phyloP scores from a whole-genome alignment of 2,329 filamentous ascomycete genomes.

The Aspergillus versicolor region DNA sequence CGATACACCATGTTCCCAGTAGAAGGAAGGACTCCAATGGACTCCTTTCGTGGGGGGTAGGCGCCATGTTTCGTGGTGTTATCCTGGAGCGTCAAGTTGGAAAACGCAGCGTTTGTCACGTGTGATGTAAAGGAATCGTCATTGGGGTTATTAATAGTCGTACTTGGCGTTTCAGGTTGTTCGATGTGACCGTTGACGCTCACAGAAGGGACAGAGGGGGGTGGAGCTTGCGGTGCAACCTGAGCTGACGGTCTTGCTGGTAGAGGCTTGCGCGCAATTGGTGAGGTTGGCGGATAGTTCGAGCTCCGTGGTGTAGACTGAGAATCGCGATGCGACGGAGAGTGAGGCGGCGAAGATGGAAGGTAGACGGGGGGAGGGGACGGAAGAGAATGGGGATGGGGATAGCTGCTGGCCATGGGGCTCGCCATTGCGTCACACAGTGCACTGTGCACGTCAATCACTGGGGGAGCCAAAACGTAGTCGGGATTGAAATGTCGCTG shows the following conservation, averaged over 20 bases:
- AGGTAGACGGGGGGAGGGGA: conserved; percentile 47
- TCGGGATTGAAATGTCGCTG: background rate
- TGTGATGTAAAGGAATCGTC: conserved; percentile 23
- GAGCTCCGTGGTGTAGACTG: conserved; percentile 24
- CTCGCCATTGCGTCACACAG: conserved; percentile 27
- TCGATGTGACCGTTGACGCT: conserved; percentile 30
- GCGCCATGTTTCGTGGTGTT: conserved; percentile 14
- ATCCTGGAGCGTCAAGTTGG: conserved; percentile 27
- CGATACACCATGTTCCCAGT: conserved; percentile 18
- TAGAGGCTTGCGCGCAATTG: conserved; percentile 28
- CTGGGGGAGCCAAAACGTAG: background rate
- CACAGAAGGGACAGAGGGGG: conserved; percentile 34
- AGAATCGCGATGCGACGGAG: conserved; percentile 20
- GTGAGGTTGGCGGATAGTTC: conserved; percentile 19
- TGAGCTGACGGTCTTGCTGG: conserved; percentile 19
- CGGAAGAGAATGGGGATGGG: conserved; percentile 33
- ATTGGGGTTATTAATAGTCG: conserved; percentile 27
- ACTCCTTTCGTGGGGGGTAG: conserved; percentile 28
- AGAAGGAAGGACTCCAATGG: conserved; percentile 19
- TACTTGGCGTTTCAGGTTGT: conserved; percentile 28
- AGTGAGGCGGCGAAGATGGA: conserved; percentile 36
- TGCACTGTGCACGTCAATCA: background rate
- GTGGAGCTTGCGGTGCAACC: conserved; percentile 27
- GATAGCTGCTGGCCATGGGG: conserved; percentile 22
- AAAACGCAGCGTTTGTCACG: conserved; percentile 26